Conservation (phyloP, 2,329 filamentous ascomycete genomes). For the Fusarium sp. region DNA sequence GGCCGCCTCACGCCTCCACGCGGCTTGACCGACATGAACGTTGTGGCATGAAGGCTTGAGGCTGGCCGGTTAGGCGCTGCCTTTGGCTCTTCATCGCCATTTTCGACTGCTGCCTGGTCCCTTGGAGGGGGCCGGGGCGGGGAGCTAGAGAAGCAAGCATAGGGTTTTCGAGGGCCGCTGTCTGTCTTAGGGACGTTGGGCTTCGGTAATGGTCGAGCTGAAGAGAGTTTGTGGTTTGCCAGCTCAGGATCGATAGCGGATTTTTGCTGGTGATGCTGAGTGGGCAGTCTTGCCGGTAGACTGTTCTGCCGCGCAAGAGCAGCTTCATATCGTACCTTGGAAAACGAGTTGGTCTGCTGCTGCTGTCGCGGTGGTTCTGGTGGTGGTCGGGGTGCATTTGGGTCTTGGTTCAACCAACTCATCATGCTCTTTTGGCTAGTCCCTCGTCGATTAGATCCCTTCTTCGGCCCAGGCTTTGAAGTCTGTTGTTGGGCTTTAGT, state of each 20-base stretch:
- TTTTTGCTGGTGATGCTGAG: slow-evolving; percentile 15
- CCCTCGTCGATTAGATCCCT: slow-evolving; percentile 48
- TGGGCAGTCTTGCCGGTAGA: background rate
- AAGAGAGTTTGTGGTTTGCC: slow-evolving; percentile 57
- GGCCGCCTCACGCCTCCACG: slow-evolving; percentile 58
- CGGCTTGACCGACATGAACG: slow-evolving; percentile 55
- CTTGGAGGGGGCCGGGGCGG: slow-evolving; percentile 53
- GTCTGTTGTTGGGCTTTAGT: slow-evolving; percentile 24
- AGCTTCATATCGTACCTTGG: slow-evolving; percentile 43
- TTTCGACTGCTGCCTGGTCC: slow-evolving; percentile 35
- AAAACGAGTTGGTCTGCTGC: slow-evolving; percentile 29
- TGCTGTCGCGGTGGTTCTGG: slow-evolving; percentile 19
- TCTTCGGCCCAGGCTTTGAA: slow-evolving; percentile 37
- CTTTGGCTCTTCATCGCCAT: slow-evolving; percentile 42
- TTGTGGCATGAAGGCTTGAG: slow-evolving; percentile 65
- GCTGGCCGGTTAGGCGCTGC: slow-evolving; percentile 49
- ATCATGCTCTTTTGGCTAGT: slow-evolving; percentile 57
- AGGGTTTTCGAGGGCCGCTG: slow-evolving; percentile 54
- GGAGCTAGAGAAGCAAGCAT: slow-evolving; percentile 70
- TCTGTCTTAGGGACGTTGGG: slow-evolving; percentile 46
- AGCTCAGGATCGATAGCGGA: slow-evolving; percentile 48
- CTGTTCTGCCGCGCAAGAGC: slow-evolving; percentile 39
- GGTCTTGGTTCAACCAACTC: slow-evolving; percentile 52
- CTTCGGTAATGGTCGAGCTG: slow-evolving; percentile 49
- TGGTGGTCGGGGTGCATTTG: slow-evolving; percentile 22